A percentile compares a stretch with the other conserved stretches of the same genome.
These are phyloP conservation scores for Flaveria brownii DNA, from an alignment of 129 eudicot species.

Conservation along the genomic window DNA sequence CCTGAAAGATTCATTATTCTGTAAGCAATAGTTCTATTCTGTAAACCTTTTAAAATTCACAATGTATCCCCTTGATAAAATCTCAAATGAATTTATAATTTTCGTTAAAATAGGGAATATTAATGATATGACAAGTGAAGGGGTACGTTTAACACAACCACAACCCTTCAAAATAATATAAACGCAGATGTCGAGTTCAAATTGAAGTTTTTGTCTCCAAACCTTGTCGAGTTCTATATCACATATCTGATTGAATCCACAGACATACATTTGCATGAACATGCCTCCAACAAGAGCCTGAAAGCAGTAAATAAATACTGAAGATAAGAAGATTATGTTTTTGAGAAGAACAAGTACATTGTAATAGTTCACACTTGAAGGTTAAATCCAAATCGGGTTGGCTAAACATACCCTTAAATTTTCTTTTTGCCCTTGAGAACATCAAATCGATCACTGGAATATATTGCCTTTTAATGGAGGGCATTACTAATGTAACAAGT, in stretches of 20 bases:
- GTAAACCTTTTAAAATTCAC: too few relatives aligned
- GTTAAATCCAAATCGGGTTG: neutral
- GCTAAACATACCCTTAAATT: too few relatives aligned
- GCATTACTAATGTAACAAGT: too few relatives aligned
- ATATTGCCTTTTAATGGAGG: too few relatives aligned
- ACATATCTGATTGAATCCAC: conserved; percentile 34
- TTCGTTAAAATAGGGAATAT: too few relatives aligned
- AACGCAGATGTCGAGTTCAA: neutral
- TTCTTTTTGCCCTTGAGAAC: too few relatives aligned
- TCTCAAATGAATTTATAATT: too few relatives aligned
- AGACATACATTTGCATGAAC: conserved; percentile 38
- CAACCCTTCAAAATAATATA: neutral
- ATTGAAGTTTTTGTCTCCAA: neutral
- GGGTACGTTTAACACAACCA: too few relatives aligned
- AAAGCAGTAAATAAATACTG: neutral
- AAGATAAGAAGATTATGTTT: neutral
- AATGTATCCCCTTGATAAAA: too few relatives aligned
- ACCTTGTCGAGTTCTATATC: conserved; percentile 39
- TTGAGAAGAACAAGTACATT: neutral
- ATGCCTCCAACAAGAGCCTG: conserved; percentile 37
- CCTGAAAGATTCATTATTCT: conserved; percentile 17
- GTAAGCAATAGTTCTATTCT: neutral
- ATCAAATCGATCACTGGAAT: too few relatives aligned
- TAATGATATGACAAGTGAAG: too few relatives aligned
- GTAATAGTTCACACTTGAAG: neutral